Evolutionary conservation across 139 green algal genomes (phyloP), one percentile per base, ranked within the genome.

Genomic region (Gonium pectorale): DNA sequence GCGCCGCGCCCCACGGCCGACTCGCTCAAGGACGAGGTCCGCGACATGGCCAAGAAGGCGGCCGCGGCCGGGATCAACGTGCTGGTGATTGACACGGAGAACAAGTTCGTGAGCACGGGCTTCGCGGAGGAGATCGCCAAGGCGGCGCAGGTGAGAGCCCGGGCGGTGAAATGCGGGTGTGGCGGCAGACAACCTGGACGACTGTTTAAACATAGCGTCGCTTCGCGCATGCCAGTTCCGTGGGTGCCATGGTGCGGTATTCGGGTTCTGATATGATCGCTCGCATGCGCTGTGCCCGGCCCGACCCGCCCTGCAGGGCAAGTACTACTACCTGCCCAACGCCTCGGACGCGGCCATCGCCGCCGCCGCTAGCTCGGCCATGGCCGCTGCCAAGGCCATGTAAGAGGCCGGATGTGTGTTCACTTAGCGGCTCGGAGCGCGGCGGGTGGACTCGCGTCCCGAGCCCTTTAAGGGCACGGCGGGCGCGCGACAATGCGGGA

Each of bases 91-190:
- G 97, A 99, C 93, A 99, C 96, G 35, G 97, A 99, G 87, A 99
- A 99, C 93, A 98, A 99, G 92, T 99, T 99, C 92, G 97, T 99
- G 49, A 98, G 93, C n/a, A 99, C 97, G 21, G 96, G 97, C 31
- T 99, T 99, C 92, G 96, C 97, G 9, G 95, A 99, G 91, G 96
- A 99, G 87, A 99, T 99, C 80, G 92, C 97, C 44, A 96, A 97
- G 83, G 83, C 86, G 29, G 62, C 51, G 22, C 49, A 78, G 29
- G 67, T 73, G 38, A 21, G 67, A 29, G 54, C 21, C 54, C 8
- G 54, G 49, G n/a, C n/a, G n/a, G n/a, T 11, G 59, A 29, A 21
- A 67, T 21, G 27, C 22, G 59, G 8, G 21, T 22, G 59, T 21
- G 49, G 17, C 17, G 49, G 49, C 17, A n/a, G n/a, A n/a, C n/a